Conservation (phyloP, 2,329 filamentous ascomycete species). For the Dendrostoma leiphaemia region DNA sequence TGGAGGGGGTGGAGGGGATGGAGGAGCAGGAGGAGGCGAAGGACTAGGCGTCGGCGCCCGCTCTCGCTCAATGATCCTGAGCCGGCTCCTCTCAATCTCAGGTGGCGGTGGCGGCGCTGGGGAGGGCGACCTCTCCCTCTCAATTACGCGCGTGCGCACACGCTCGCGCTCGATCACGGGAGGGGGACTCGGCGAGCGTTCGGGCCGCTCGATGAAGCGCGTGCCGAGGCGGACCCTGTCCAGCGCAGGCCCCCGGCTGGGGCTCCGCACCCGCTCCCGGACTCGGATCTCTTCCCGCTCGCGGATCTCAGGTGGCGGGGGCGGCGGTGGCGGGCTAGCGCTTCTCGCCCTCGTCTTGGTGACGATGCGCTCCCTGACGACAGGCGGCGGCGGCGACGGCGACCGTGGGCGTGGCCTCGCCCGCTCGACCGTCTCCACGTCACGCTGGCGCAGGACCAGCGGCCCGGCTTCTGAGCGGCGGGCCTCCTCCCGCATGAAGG, state of each 20-base stretch:
- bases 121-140: conserved; percentile 38
- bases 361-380: conserved; percentile 41
- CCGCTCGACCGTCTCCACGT: conserved; percentile 53
- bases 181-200: conserved; percentile 37
- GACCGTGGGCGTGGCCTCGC: conserved; percentile 43
- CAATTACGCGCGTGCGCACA: conserved; percentile 40
- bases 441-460: conserved; percentile 53
- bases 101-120: conserved; percentile 30
- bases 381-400: conserved; percentile 43
- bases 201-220: conserved; percentile 37
- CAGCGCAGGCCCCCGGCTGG: conserved; percentile 16
- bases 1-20: conserved; percentile 58
- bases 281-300: conserved; percentile 31
- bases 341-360: conserved; percentile 38
- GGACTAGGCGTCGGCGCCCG: conserved; percentile 42
- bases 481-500: conserved; percentile 50
- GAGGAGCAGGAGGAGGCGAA: conserved; percentile 51
- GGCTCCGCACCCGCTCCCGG: conserved; percentile 30
- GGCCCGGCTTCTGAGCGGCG: conserved; percentile 48
- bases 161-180: conserved; percentile 33
- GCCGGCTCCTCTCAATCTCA: conserved; percentile 46
- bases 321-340: conserved; percentile 34
- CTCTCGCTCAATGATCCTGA: conserved; percentile 48
- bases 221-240: conserved; percentile 25
- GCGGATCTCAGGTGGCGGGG: conserved; percentile 24